A percentile compares a stretch with the other conserved stretches of the same genome.
Evolutionary conservation across 768 basidiomycete species (phyloP).

Genomic region (Xanthoconium purpureum): DNA sequence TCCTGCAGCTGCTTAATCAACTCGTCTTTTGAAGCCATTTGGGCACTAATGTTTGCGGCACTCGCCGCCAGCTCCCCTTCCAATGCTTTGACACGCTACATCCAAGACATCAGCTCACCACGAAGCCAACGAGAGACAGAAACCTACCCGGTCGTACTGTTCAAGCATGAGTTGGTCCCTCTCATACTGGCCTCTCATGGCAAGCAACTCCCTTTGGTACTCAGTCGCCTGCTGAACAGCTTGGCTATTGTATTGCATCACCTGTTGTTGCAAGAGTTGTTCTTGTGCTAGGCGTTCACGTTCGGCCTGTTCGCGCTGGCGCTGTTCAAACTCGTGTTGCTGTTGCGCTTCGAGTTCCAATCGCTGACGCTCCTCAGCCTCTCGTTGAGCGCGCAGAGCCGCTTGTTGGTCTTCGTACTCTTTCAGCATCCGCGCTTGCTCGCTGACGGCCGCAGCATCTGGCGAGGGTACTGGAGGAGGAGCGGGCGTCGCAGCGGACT

Average conservation of each 20-base stretch:
- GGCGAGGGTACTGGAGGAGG: constrained; percentile 75
- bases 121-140: not conserved
- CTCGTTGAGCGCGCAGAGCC: constrained; percentile 76
- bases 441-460: constrained; percentile 68
- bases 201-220: constrained; percentile 85
- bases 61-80: constrained; percentile 84
- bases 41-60: constrained; percentile 73
- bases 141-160: constrained; percentile 85
- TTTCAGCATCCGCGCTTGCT: constrained; percentile 92
- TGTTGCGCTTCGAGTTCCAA: constrained; percentile 74
- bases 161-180: constrained; percentile 96
- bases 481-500: constrained; percentile 49
- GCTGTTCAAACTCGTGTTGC: constrained; percentile 85
- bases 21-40: constrained; percentile 90
- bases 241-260: constrained; percentile 77
- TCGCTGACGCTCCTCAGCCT: constrained; percentile 79
- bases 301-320: constrained; percentile 85
- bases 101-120: constrained; percentile 7
- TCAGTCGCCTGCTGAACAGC: constrained; percentile 74
- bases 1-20: constrained; percentile 94
- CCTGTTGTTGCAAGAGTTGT: constrained; percentile 77
- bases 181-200: constrained; percentile 95
- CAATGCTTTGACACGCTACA: constrained; percentile 89
- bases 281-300: constrained; percentile 87
- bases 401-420: constrained; percentile 95